A percentile compares a stretch with the other conserved stretches of the same genome.
These are phyloP conservation scores for Neckera pumila DNA, from an alignment of 225 moss, liverwort and hornwort species.

Conservation along the genomic window DNA sequence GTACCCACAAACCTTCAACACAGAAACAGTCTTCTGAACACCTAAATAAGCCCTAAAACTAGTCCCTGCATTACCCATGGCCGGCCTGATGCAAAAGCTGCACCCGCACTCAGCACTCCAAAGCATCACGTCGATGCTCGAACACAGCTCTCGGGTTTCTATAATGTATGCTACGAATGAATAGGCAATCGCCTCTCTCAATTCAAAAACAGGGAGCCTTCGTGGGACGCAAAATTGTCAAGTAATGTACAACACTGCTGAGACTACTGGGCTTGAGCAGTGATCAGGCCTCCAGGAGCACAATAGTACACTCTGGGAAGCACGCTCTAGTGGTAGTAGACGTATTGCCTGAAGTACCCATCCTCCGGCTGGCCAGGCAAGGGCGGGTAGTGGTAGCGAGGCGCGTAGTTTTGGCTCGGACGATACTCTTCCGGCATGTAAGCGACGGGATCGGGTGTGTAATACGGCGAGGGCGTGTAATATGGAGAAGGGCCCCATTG, in stretches of 20 bases:
- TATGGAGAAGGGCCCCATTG: background rate
- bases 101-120: background rate
- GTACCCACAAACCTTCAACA: background rate
- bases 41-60: background rate
- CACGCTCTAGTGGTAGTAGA: background rate
- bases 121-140: background rate
- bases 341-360: slow-evolving; percentile 3
- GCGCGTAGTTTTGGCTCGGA: slow-evolving; percentile 3
- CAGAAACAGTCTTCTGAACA: background rate
- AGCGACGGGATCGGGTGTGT: background rate
- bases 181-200: background rate
- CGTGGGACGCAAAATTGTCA: background rate
- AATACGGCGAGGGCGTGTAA: background rate
- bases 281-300: background rate
- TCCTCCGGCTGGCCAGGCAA: slow-evolving; percentile 2
- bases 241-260: background rate
- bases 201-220: background rate
- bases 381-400: slow-evolving; percentile 4
- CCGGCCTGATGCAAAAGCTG: background rate
- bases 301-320: background rate
- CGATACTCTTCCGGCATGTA: background rate
- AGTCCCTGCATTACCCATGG: background rate
- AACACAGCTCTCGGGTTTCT: background rate
- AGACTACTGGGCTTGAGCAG: background rate
- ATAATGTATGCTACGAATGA: background rate